A percentile compares a stretch with the other conserved stretches of the same genome.
phyloP scores from a whole-genome alignment of 768 basidiomycete genomes.

The Pleurotus sapidus region DNA sequence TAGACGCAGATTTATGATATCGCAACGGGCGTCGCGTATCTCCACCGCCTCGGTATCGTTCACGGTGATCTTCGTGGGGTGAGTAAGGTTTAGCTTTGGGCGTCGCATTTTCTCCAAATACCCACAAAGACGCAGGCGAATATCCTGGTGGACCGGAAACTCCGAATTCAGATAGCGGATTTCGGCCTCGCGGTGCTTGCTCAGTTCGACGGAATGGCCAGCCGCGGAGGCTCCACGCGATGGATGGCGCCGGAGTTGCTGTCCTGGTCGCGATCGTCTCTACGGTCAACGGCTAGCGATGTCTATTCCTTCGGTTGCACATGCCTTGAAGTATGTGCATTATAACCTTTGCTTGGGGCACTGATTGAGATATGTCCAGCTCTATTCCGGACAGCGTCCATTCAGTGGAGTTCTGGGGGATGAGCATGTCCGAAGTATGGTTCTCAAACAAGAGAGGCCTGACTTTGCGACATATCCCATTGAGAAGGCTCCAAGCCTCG shows the following conservation, averaged over 20 bases:
- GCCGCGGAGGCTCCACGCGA: background rate
- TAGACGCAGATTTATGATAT: slow-evolving; percentile 15
- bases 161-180: background rate
- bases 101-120: too few relatives aligned
- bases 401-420: too few relatives aligned
- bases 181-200: slow-evolving; percentile 1
- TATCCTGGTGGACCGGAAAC: background rate
- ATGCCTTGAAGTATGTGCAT: background rate
- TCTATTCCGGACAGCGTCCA: too few relatives aligned
- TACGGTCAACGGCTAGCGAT: background rate
- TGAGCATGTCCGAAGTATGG: too few relatives aligned
- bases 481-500: too few relatives aligned
- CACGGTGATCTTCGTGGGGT: background rate
- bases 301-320: slow-evolving; percentile 6
- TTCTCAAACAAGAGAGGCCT: too few relatives aligned
- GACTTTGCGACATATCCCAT: too few relatives aligned
- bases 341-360: too few relatives aligned
- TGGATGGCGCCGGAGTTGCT: slow-evolving; percentile 6
- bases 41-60: slow-evolving; percentile 8
- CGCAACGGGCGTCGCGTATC: slow-evolving; percentile 25
- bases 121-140: background rate
- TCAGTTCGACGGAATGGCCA: background rate
- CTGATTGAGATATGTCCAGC: too few relatives aligned
- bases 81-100: background rate
- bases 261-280: background rate